Evolutionary conservation across 495 filamentous ascomycete genomes (phyloP).

Genomic region (Hyaloscypha bicolor): DNA sequence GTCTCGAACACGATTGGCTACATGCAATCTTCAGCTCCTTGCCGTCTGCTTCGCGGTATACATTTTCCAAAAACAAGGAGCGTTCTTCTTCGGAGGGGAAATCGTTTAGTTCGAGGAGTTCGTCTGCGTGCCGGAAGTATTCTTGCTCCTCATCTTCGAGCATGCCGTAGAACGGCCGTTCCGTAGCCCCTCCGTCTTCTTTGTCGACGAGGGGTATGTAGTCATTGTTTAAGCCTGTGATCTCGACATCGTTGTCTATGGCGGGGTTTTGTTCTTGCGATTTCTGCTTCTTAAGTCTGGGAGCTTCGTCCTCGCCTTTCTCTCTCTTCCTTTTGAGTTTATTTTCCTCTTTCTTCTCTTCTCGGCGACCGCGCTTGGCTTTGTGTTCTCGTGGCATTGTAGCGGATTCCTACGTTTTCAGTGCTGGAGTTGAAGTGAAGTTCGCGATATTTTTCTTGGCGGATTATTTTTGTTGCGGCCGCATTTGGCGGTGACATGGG

Average conservation of each 20-base stretch:
- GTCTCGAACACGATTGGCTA: conserved; percentile 89
- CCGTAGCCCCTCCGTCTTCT: conserved; percentile 40
- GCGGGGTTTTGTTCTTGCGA: conserved; percentile 21
- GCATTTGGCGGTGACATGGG: conserved; percentile 6
- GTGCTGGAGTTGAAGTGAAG: conserved; percentile 1
- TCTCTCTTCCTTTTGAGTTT: conserved; percentile 46
- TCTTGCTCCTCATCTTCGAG: conserved; percentile 89
- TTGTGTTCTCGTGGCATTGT: conserved; percentile 64
- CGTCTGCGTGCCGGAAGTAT: conserved; percentile 87
- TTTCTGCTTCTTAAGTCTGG: conserved; percentile 32
- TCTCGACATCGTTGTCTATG: conserved; percentile 18
- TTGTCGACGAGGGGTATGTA: conserved; percentile 23
- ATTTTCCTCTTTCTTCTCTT: conserved; percentile 62
- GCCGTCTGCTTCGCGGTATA: conserved; percentile 81
- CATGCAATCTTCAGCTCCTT: conserved; percentile 96
- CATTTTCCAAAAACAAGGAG: conserved; percentile 76
- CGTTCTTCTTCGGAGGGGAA: conserved; percentile 80
- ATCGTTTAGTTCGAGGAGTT: conserved; percentile 84
- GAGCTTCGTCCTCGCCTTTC: conserved; percentile 37
- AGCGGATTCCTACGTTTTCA: background rate
- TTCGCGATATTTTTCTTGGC: conserved; percentile 15
- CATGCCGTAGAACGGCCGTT: conserved; percentile 78
- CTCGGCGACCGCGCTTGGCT: conserved; percentile 65
- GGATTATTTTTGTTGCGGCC: conserved; percentile 13
- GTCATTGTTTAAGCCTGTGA: conserved; percentile 28